Conservation (phyloP, 1,284 basidiomycete genomes). For the Pascua sp. region DNA sequence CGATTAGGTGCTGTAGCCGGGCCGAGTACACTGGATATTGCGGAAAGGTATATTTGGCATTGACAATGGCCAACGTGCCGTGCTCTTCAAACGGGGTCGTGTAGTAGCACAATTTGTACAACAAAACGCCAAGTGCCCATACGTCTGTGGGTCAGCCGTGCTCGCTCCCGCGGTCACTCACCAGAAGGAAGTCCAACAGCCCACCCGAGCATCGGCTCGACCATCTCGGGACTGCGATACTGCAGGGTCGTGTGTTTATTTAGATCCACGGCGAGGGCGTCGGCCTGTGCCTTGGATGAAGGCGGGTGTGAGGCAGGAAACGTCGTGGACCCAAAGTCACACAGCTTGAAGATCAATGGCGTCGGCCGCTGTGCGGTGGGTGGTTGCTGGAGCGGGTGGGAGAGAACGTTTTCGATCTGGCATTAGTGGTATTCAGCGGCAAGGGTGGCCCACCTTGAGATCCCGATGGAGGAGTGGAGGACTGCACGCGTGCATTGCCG, state of each 20-base stretch:
- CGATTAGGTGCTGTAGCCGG: constrained; percentile 80
- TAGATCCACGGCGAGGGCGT: constrained; percentile 82
- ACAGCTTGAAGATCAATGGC: constrained; percentile 78
- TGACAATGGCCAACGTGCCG: constrained; percentile 90
- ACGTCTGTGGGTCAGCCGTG: constrained; percentile 54
- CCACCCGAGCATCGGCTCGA: constrained; percentile 59
- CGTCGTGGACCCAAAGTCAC: constrained; percentile 94
- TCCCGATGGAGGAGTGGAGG: constrained; percentile 86
- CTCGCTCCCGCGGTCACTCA: constrained; percentile 28
- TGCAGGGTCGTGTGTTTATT: constrained; percentile 93
- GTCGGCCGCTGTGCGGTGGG: constrained; percentile 56
- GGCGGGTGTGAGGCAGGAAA: constrained; percentile 67
- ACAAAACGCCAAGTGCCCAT: constrained; percentile 71
- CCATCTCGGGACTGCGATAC: constrained; percentile 97
- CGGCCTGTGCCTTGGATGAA: constrained; percentile 71
- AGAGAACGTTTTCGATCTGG: constrained; percentile 89
- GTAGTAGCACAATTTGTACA: constrained; percentile 91
- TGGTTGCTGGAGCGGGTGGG: constrained; percentile 31
- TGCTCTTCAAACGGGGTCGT: constrained; percentile 98
- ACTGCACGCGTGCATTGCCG: constrained; percentile 92
- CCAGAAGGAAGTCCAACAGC: constrained; percentile 53
- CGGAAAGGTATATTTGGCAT: constrained; percentile 92
- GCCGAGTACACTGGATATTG: constrained; percentile 88
- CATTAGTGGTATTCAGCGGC: background rate
- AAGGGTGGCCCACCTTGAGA: constrained; percentile 61